Base-by-base conservation (phyloP, 2,329 filamentous ascomycete genomes). In the Metarhizium humberi region DNA sequence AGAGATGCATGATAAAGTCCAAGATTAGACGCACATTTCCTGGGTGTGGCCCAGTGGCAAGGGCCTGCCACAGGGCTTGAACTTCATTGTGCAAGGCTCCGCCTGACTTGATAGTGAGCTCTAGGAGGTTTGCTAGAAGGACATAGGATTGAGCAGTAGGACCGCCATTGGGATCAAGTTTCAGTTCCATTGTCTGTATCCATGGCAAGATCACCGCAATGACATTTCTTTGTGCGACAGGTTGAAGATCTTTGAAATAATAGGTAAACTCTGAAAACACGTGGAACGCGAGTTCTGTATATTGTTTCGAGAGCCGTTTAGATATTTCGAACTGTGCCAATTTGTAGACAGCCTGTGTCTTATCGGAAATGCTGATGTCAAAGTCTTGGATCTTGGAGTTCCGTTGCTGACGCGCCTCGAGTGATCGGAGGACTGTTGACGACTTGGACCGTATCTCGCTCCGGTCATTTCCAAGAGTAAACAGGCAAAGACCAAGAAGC, bases 291-390 rank as follows among this genome's bases (percentile, higher is more conserved):
- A 96, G 74, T 61, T 96, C 91, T 0, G 88, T 82, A 67, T 99
- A 90, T 60, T 95, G 89, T 64, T 89, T 90, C 1, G 92, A 88
- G 43, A 99, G 79, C 20, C 92, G 81, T 64, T 92, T 91, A 0
- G 94, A 97, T 25, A 95, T 95, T 67, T 97, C 92, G 61, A 96
- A 97, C 66, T 99, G 94, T 0, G 95, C 94, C 48, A 95, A 78
- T 72, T 99, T 99, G 73, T 97, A 99, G 3, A 99, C 92, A 0
- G 92, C 92, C 61, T 95, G 95, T 0, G 95, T 99, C 72, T 96
- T 97, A 72, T 99, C 95, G 0, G 92, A 95, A 56, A 99, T 94
- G 68, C 92, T 96, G 64, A 99, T 97, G 65, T 99, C 94, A 57
- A 96, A 95, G 68, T 99, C 94, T 67, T 96, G 90, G 6, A 99